phyloP scores from a whole-genome alignment of 371 early-diverging fungal genomes.

The Zopfochytrium polystomum region DNA sequence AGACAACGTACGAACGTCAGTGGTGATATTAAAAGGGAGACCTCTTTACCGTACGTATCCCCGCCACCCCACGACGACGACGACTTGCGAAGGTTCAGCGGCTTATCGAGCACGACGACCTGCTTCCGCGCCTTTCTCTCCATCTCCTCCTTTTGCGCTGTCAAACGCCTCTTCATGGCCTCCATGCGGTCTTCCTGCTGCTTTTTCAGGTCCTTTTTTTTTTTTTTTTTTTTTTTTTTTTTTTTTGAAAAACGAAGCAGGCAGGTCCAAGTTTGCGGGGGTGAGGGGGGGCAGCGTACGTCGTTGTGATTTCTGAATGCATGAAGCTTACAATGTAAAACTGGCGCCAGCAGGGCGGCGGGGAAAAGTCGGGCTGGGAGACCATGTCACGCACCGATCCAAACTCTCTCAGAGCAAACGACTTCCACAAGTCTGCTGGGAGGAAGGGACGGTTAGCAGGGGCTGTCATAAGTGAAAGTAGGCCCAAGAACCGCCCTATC shows the following conservation, averaged over 20 bases:
- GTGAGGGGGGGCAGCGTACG: not conserved
- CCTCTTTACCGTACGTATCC: constrained; percentile 1
- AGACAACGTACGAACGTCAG: not conserved
- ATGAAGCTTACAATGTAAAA: not conserved
- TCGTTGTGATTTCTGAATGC: not conserved
- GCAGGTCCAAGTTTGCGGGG: not conserved
- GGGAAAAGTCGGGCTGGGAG: not conserved
- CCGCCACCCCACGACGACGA: not conserved
- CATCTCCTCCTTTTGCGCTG: not conserved
- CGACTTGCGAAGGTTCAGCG: not conserved
- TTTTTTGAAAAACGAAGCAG: not conserved
- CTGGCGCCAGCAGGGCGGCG: not conserved
- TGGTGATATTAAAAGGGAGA: not conserved
- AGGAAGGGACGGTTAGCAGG: not conserved
- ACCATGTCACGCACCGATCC: not conserved
- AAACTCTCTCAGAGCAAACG: constrained; percentile 1
- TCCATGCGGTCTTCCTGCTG: too few species aligned
- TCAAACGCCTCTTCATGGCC: not conserved
- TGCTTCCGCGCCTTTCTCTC: not conserved
- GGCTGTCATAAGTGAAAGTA: not conserved
- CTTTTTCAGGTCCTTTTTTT: not conserved
- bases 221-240: not conserved
- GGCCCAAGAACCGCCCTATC: too few species aligned
- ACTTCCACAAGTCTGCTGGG: not conserved
- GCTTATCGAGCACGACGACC: not conserved